Percentiles rank a stretch among this genome's conserved stretches.
Evolutionary conservation across 306 rosid species (phyloP).

Genomic region (Carpinus fangiana): DNA sequence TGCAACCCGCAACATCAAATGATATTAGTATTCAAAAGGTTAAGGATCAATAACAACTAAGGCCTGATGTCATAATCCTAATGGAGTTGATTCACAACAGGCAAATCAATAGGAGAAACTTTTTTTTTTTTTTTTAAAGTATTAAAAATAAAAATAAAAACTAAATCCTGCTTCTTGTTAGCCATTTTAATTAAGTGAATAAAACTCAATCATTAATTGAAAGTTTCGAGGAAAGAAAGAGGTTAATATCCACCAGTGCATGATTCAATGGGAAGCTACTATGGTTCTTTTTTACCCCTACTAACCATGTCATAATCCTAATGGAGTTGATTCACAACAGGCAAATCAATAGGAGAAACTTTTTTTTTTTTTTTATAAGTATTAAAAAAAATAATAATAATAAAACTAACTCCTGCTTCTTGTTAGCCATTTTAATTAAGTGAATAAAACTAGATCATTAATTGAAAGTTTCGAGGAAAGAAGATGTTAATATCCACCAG

Average conservation of each 20-base stretch:
- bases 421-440: not conserved
- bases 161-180: not conserved
- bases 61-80: not conserved
- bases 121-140: too few species aligned
- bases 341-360: not conserved
- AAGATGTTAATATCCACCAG: not conserved
- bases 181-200: not conserved
- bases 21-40: not conserved
- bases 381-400: too few species aligned
- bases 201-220: not conserved
- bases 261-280: not conserved
- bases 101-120: not conserved
- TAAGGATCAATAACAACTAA: not conserved
- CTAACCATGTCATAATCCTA: too few species aligned
- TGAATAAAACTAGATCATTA: not conserved
- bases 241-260: not conserved
- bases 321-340: not conserved
- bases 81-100: not conserved
- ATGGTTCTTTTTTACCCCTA: not conserved
- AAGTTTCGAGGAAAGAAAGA: not conserved
- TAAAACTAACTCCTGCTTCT: not conserved
- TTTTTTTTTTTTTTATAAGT: too few species aligned
- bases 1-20: not conserved
- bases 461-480: not conserved
- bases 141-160: too few species aligned